Evolutionary conservation across 2,329 filamentous ascomycete species (phyloP).

Genomic region (Cordyceps farinosa): DNA sequence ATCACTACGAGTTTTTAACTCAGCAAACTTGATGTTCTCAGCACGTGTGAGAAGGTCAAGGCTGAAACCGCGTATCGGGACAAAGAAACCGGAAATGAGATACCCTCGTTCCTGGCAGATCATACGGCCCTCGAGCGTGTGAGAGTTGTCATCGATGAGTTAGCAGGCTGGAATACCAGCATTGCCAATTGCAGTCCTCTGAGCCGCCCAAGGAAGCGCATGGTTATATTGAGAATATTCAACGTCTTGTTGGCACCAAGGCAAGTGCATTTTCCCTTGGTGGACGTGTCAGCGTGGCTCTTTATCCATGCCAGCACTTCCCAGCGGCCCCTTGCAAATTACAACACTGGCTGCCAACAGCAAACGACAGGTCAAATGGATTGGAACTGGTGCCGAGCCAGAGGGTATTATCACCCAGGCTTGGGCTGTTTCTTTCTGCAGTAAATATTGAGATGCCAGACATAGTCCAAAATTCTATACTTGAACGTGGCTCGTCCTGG

Average conservation of each 20-base stretch:
- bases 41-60: slow-evolving; percentile 69
- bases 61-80: slow-evolving; percentile 55
- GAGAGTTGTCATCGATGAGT: slow-evolving; percentile 60
- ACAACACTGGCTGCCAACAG: neutral
- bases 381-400: neutral
- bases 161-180: slow-evolving; percentile 62
- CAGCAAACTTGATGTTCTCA: slow-evolving; percentile 63
- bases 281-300: too few species aligned
- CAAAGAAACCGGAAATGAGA: slow-evolving; percentile 26
- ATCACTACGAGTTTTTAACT: slow-evolving; percentile 52
- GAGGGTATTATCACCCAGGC: slow-evolving; percentile 4
- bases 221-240: slow-evolving; percentile 47
- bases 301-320: too few species aligned
- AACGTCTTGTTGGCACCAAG: neutral
- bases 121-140: slow-evolving; percentile 44
- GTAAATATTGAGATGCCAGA: neutral
- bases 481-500: too few species aligned
- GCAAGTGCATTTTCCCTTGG: neutral
- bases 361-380: slow-evolving; percentile 4
- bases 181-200: slow-evolving; percentile 50
- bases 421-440: neutral
- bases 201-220: slow-evolving; percentile 59
- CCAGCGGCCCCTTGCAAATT: too few species aligned
- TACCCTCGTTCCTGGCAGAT: slow-evolving; percentile 58
- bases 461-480: too few species aligned